Conservation (phyloP, 1,284 basidiomycete species). For the Moniliella sp. region DNA sequence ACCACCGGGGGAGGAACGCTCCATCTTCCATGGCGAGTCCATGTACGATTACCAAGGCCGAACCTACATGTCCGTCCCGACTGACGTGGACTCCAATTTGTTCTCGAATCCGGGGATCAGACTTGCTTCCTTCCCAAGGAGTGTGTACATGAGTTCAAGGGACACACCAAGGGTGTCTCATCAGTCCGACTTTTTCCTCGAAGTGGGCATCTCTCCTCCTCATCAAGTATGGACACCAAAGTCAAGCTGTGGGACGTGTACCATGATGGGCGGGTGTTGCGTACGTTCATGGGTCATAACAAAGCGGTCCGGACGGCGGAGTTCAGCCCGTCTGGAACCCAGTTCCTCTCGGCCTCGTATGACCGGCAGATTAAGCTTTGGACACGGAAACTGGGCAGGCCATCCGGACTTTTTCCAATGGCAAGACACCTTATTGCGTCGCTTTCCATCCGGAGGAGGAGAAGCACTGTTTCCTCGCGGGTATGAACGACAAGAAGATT, state of each 20-base stretch:
- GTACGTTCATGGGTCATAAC: constrained; percentile 88
- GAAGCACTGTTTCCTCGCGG: constrained; percentile 84
- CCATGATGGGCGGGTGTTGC: constrained; percentile 78
- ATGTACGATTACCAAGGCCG: constrained; percentile 92
- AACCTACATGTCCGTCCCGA: constrained; percentile 87
- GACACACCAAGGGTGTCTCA: constrained; percentile 89
- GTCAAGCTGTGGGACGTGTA: constrained; percentile 99
- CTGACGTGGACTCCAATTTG: constrained; percentile 44
- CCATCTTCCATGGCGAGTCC: constrained; percentile 74
- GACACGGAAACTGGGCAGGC: constrained; percentile 95
- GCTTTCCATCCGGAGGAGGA: constrained; percentile 86
- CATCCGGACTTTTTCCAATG: constrained; percentile 79
- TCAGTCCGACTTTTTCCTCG: constrained; percentile 73
- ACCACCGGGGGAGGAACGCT: constrained; percentile 79
- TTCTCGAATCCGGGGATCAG: constrained; percentile 57
- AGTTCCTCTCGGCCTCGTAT: constrained; percentile 77
- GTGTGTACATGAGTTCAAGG: constrained; percentile 92
- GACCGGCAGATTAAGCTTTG: constrained; percentile 94
- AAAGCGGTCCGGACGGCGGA: constrained; percentile 88
- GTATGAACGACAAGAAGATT: constrained; percentile 98
- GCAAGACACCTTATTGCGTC: constrained; percentile 83
- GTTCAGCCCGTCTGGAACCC: constrained; percentile 74
- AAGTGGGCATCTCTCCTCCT: constrained; percentile 75
- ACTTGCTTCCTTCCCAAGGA: constrained; percentile 81
- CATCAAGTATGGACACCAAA: constrained; percentile 91